These are phyloP conservation scores for Citrus reticulata DNA, from an alignment of 345 rosid genomes.

Conservation along the genomic window DNA sequence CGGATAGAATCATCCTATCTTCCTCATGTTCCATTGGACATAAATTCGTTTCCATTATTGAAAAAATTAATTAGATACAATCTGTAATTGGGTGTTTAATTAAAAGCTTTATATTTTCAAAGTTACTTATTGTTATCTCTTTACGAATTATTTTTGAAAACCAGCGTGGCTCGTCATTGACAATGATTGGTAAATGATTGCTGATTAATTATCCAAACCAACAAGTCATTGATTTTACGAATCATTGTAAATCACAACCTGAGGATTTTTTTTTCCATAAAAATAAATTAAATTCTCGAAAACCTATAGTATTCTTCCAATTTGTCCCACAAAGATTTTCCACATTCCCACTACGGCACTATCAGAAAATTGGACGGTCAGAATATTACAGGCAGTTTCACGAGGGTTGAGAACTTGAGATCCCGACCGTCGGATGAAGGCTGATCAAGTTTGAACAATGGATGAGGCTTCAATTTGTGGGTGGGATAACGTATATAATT, in stretches of 20 bases:
- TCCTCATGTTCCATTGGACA: background rate
- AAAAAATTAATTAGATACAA: background rate
- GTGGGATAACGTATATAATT: background rate
- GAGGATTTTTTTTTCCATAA: background rate
- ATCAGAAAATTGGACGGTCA: background rate
- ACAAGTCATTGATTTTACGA: constrained; percentile 7
- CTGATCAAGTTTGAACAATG: background rate
- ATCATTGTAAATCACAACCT: background rate
- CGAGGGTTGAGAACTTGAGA: background rate
- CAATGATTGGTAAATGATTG: constrained; percentile 25
- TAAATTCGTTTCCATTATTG: no score
- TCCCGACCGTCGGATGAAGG: background rate
- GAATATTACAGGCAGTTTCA: background rate
- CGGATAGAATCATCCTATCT: background rate
- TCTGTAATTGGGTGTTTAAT: constrained; percentile 7
- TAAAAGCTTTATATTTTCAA: background rate
- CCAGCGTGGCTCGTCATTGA: constrained; percentile 1
- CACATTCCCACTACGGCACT: background rate
- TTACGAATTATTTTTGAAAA: background rate
- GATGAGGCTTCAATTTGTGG: background rate
- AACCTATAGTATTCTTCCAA: background rate
- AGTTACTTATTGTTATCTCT: background rate
- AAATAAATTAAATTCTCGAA: background rate
- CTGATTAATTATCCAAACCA: background rate
- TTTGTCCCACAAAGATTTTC: background rate